Percentiles rank a stretch among this genome's conserved stretches.
phyloP scores from a whole-genome alignment of 306 rosid species.

The Prunus mume region DNA sequence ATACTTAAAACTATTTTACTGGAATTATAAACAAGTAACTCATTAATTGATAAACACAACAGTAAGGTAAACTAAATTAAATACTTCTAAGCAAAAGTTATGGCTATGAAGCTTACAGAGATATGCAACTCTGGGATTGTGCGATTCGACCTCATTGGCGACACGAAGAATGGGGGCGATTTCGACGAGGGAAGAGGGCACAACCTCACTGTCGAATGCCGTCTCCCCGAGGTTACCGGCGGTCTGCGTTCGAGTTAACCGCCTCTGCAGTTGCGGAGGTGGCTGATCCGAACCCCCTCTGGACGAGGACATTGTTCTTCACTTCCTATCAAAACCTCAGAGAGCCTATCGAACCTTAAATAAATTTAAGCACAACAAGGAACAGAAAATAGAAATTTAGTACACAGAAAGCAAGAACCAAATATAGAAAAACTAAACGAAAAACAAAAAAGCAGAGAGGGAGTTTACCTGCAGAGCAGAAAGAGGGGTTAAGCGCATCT shows the following conservation, averaged over 20 bases:
- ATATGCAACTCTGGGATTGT: constrained; percentile 94
- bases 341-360: not conserved
- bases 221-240: constrained; percentile 91
- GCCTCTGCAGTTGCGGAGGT: constrained; percentile 60
- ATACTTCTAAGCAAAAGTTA: not conserved
- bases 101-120: constrained; percentile 55
- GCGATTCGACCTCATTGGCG: constrained; percentile 92
- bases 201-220: constrained; percentile 81
- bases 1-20: not conserved
- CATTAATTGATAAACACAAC: not conserved
- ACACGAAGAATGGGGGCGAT: constrained; percentile 97
- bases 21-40: not conserved
- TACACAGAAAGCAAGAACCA: not conserved
- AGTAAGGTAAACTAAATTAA: not conserved
- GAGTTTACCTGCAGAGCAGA: not conserved
- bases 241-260: constrained; percentile 83
- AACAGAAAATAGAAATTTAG: not conserved
- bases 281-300: constrained; percentile 61
- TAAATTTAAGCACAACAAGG: not conserved
- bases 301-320: constrained; percentile 43
- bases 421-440: not conserved
- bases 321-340: constrained; percentile 25
- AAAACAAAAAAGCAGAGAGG: not conserved
- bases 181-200: constrained; percentile 89
- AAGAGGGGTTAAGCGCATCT: not conserved